Conservation (phyloP, 2,329 filamentous ascomycete species). For the Apiospora hydei region DNA sequence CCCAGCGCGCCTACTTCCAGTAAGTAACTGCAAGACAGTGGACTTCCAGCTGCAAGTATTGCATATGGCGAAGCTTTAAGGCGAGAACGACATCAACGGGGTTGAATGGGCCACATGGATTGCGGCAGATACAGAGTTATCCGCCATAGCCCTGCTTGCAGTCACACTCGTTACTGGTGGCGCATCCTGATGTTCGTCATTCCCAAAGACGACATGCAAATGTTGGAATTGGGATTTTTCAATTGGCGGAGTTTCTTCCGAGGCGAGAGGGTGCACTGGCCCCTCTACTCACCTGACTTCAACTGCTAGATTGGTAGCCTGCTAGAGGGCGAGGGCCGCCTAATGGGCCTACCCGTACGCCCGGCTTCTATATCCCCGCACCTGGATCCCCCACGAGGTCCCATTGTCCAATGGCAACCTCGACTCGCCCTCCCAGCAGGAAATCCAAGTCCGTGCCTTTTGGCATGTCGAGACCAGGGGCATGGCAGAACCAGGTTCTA, state of each 20-base stretch:
- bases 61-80: neutral
- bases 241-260: conserved; percentile 3
- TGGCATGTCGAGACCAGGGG: neutral
- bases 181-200: neutral
- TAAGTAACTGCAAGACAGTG: neutral
- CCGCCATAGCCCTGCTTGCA: no score
- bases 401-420: neutral
- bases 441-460: neutral
- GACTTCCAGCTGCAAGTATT: neutral
- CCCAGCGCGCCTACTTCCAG: neutral
- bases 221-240: neutral
- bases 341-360: neutral
- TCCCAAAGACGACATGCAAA: neutral
- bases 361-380: neutral
- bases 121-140: no score
- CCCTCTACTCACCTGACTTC: neutral
- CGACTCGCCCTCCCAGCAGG: neutral
- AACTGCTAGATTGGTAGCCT: no score
- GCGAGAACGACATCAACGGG: neutral
- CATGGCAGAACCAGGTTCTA: neutral
- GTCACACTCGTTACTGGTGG: neutral
- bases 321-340: no score
- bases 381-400: neutral
- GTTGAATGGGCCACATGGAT: neutral
- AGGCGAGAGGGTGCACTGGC: neutral